A percentile compares a stretch with the other conserved stretches of the same genome.
Conservation (phyloP, 2,329 filamentous ascomycete genomes). For the Venturia oleaginea region DNA sequence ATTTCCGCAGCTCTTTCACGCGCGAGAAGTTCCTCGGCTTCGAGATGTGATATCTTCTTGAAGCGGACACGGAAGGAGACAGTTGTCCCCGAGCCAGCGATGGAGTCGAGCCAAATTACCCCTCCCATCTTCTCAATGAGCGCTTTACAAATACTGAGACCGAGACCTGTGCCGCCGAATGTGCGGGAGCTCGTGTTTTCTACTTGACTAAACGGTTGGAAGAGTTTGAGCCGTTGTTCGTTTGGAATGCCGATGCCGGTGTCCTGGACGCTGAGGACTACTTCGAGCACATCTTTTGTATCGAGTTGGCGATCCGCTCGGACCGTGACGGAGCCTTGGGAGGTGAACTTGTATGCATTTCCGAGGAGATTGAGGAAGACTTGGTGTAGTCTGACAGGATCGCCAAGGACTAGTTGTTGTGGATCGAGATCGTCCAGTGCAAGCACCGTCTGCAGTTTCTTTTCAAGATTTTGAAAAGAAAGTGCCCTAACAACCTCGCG, state of each 20-base stretch:
- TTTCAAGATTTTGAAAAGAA: slow-evolving; percentile 53
- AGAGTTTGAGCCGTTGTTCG: slow-evolving; percentile 74
- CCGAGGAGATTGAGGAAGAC: slow-evolving; percentile 71
- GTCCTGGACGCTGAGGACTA: slow-evolving; percentile 80
- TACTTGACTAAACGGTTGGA: slow-evolving; percentile 87
- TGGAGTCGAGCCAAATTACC: slow-evolving; percentile 71
- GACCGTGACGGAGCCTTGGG: slow-evolving; percentile 76
- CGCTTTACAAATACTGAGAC: slow-evolving; percentile 88
- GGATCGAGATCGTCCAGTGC: slow-evolving; percentile 43
- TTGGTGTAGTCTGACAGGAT: slow-evolving; percentile 43
- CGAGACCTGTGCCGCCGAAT: slow-evolving; percentile 85
- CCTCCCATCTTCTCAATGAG: slow-evolving; percentile 88
- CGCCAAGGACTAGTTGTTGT: slow-evolving; percentile 43
- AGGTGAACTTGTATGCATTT: slow-evolving; percentile 92
- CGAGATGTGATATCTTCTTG: slow-evolving; percentile 64
- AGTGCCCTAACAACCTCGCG: slow-evolving; percentile 55
- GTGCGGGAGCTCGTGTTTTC: slow-evolving; percentile 84
- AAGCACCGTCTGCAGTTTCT: slow-evolving; percentile 50
- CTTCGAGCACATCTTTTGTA: slow-evolving; percentile 57
- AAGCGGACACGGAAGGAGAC: slow-evolving; percentile 79
- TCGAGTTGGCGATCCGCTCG: slow-evolving; percentile 65
- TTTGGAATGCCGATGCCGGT: slow-evolving; percentile 86
- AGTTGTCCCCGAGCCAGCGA: slow-evolving; percentile 59
- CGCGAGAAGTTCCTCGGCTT: slow-evolving; percentile 27
- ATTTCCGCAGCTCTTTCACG: slow-evolving; percentile 39